A percentile compares a stretch with the other conserved stretches of the same genome.
These are phyloP conservation scores for Pisolithus albus DNA, from an alignment of 768 basidiomycete species.

Conservation along the genomic window DNA sequence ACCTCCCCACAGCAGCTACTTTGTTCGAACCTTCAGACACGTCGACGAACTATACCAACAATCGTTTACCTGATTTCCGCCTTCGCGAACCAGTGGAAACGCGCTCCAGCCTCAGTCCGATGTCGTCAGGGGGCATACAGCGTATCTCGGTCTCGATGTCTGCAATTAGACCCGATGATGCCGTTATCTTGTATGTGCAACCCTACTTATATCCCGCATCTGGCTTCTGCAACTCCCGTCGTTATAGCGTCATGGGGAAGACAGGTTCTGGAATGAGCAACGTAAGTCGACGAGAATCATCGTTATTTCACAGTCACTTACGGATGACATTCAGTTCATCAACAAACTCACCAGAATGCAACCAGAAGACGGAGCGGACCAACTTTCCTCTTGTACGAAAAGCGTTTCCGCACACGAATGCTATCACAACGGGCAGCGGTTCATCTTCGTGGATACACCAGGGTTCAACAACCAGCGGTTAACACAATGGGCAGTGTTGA, in stretches of 20 bases:
- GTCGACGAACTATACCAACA: too few relatives aligned
- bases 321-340: not conserved
- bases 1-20: too few relatives aligned
- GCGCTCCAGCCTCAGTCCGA: too few relatives aligned
- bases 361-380: not conserved
- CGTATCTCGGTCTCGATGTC: not conserved
- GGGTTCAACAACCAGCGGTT: not conserved
- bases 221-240: too few relatives aligned
- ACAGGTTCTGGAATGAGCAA: too few relatives aligned
- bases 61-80: too few relatives aligned
- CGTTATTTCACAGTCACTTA: not conserved
- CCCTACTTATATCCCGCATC: too few relatives aligned
- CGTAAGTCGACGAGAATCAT: too few relatives aligned
- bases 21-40: too few relatives aligned
- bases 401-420: not conserved
- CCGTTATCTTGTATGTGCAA: not conserved
- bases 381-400: not conserved
- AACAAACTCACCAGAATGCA: not conserved
- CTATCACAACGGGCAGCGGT: not conserved
- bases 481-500: not conserved
- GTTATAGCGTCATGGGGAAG: too few relatives aligned
- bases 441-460: not conserved
- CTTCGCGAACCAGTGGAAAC: too few relatives aligned
- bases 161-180: not conserved
- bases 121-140: too few relatives aligned